These are phyloP conservation scores for Sisymbrium altissimum DNA, from an alignment of 345 rosid species.

Conservation along the genomic window DNA sequence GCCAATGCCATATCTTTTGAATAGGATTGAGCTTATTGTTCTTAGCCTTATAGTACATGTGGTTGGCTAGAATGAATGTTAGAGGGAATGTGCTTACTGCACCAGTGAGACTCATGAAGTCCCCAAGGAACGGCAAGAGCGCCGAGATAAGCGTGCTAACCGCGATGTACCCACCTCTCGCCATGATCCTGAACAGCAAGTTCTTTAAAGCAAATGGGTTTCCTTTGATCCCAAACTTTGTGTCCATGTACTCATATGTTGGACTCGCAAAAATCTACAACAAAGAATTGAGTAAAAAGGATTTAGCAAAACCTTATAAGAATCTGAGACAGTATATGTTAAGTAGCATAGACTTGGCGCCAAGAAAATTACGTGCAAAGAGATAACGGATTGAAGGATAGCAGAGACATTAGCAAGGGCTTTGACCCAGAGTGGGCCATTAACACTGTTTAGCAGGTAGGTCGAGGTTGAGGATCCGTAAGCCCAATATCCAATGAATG, in stretches of 20 bases:
- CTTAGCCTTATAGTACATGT: constrained; percentile 75
- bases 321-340: background rate
- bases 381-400: constrained; percentile 79
- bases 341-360: background rate
- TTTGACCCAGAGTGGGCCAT: constrained; percentile 85
- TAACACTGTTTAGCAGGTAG: constrained; percentile 65
- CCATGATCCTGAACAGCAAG: constrained; percentile 54
- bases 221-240: constrained; percentile 71
- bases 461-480: constrained; percentile 74
- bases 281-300: background rate
- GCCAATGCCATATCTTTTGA: constrained; percentile 84
- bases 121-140: constrained; percentile 83
- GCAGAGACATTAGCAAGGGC: constrained; percentile 68
- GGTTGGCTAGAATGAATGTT: constrained; percentile 90
- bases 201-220: constrained; percentile 51
- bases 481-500: constrained; percentile 90
- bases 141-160: constrained; percentile 74
- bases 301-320: background rate
- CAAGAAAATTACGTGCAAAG: constrained; percentile 60
- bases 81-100: constrained; percentile 91
- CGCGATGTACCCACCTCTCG: constrained; percentile 72
- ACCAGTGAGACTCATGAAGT: constrained; percentile 87
- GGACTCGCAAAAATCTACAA: constrained; percentile 90
- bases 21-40: constrained; percentile 39
- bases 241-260: constrained; percentile 84